Base-by-base conservation (phyloP, 768 basidiomycete species). In the Leccinellum rugosiceps region DNA sequence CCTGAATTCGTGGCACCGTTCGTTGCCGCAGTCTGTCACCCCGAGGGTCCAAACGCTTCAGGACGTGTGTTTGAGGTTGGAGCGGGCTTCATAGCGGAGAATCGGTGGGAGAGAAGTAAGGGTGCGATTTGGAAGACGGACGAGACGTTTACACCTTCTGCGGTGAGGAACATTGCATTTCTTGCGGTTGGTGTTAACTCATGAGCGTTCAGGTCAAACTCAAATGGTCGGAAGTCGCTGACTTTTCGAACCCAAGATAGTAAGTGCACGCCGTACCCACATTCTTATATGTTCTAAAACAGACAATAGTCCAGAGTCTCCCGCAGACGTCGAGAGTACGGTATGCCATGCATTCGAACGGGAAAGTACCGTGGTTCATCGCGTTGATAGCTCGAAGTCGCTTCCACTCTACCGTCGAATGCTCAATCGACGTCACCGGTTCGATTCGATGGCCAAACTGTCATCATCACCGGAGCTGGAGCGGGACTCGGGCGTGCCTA, bases 1-100 rank as follows among this genome's bases (percentile, higher is more conserved):
- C 97, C 97, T 14, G 90, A 91, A 68, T 92, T 87, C 59, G 88
- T 99, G 50, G 94, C 93, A 1, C 96, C 97, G 1, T 85, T 98
- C 62, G 94, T 98, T 31, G 87, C 81, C 11, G 93, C 90, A 9
- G 80, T 98, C 15, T 88, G 85, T 58, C 92, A 96, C 58, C 92
- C 92, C 14, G 84, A 94, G 55, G 90, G 86, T 2, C 84, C 85
- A 15, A 86, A 91, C 57, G 87, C 86, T 0, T 85, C 81, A 26
- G 93, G 93, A 31, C 86, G 83, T 68, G 81, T 96, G 17, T 98
- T 94, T 62, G 95, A 98, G 74, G 81, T 94, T 35, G 97, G 95
- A 32, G 97, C 91, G 48, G 96, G 95, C 4, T 98, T 87, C 69
- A 76, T 93, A 53, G 90, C 92, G 9, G 92, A 97, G 72, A 80